Conservation (phyloP, 495 filamentous ascomycete species). For the Platismatia glauca region DNA sequence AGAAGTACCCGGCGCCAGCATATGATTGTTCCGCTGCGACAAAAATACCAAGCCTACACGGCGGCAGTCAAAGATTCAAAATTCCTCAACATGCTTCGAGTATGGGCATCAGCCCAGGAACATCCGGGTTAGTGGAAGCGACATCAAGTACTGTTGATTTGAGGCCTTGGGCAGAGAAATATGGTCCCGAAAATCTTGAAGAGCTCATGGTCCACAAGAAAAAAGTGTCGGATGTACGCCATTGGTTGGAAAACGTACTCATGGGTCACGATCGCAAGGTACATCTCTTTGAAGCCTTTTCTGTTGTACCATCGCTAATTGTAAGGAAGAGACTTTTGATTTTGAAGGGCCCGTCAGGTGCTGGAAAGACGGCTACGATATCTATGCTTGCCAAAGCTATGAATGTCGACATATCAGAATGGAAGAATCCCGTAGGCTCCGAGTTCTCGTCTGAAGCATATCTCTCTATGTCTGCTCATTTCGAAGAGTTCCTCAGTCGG, state of each 20-base stretch:
- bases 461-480: conserved; percentile 60
- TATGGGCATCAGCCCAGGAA: not conserved
- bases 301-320: conserved; percentile 6
- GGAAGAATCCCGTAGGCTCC: conserved; percentile 69
- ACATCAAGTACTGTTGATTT: conserved; percentile 14
- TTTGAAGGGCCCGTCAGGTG: conserved; percentile 83
- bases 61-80: conserved; percentile 20
- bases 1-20: conserved; percentile 13
- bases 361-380: conserved; percentile 85
- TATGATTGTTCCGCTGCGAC: not conserved
- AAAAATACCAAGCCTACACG: not conserved
- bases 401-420: conserved; percentile 70
- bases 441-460: conserved; percentile 49
- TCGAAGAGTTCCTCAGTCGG: conserved; percentile 81
- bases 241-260: conserved; percentile 71
- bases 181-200: conserved; percentile 58
- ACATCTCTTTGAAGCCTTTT: conserved; percentile 13
- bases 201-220: conserved; percentile 88
- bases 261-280: conserved; percentile 43
- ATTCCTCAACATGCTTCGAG: not conserved
- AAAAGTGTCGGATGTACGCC: conserved; percentile 78
- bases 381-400: conserved; percentile 63
- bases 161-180: conserved; percentile 80
- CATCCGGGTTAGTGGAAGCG: not conserved
- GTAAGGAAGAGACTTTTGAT: conserved; percentile 62